Base-by-base conservation (phyloP, 2,329 filamentous ascomycete species). In the Tolypocladium nubicola region DNA sequence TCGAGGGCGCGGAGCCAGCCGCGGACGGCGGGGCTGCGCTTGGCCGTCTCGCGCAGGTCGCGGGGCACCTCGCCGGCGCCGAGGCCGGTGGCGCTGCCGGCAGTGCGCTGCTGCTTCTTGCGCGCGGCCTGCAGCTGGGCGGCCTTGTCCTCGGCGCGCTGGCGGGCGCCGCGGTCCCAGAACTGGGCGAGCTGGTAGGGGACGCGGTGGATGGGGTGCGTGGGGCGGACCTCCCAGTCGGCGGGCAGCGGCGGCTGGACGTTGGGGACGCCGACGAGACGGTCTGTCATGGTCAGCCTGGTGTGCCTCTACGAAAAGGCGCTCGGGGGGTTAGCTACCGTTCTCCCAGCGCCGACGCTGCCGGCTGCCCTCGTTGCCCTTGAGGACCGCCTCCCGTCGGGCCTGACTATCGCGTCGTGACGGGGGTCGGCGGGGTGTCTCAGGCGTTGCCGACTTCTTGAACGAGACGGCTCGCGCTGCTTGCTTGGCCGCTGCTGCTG, bases 331-430 rank as follows among this genome's bases (percentile, higher is more conserved):
- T 40, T 50, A 43, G 67, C 73, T 62, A 95, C 90, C 89, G 72
- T 97, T 99, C 77, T 99, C 94, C 91, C 92, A 97, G 57, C 93
- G 82, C 65, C 93, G 86, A 54, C 93, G 81, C 66, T 93, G 86
- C 40, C 93, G 83, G 65, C 85, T 93, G 39, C 93, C 93, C 71
- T 97, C 91, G 64, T 95, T 96, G 57, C 93, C 93, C 75, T 91
- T 95, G 38, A 94, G 77, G 55, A 96, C 68, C 2, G 85, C 83
- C 62, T 96, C 90, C 21, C 92, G 85, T 55, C 82, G 75, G 57
- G 74, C 73, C 70, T 78, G 71, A 63, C 79, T 82, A 61, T 84
- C 88, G 69, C 78, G 71, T 38, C 74, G 71, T 21, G 78, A 78
- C 0, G 68, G 76, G 56, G 73, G 80, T 57, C 74, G 77, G 60